Conservation (phyloP, 371 early-diverging fungal genomes). For the Dinochytrium kinnereticum region DNA sequence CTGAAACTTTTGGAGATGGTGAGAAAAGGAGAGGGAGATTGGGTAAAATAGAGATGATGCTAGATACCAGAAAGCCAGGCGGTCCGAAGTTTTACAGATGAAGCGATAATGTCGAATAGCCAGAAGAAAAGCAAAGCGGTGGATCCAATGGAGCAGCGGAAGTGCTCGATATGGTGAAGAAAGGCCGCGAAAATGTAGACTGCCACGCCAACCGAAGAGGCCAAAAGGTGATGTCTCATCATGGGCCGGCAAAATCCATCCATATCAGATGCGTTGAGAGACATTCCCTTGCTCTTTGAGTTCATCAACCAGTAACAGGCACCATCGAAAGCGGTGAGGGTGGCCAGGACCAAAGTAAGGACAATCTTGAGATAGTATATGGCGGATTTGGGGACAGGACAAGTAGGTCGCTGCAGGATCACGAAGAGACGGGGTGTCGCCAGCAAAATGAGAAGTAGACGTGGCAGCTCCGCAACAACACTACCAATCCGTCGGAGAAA, state of each 20-base stretch:
- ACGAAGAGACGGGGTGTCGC: constrained; percentile 56
- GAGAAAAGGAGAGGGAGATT: neutral
- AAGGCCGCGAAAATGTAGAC: constrained; percentile 59
- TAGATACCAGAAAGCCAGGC: constrained; percentile 47
- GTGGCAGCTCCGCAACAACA: constrained; percentile 43
- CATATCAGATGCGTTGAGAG: neutral
- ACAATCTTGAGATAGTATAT: constrained; percentile 60
- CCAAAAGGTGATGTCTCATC: neutral
- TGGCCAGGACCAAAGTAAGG: neutral
- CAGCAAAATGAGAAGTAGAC: constrained; percentile 53
- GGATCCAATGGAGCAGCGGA: constrained; percentile 67
- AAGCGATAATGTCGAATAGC: constrained; percentile 63
- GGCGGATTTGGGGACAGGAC: constrained; percentile 39
- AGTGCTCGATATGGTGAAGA: constrained; percentile 73
- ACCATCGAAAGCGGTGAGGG: constrained; percentile 3
- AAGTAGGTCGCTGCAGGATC: constrained; percentile 50
- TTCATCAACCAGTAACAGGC: neutral
- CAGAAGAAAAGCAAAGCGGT: constrained; percentile 73
- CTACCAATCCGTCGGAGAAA: no score
- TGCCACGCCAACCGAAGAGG: constrained; percentile 12
- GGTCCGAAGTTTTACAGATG: constrained; percentile 67
- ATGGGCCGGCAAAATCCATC: neutral
- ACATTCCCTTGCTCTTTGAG: neutral
- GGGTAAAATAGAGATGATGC: constrained; percentile 20
- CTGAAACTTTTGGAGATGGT: neutral